Conservation (phyloP, 345 rosid species). For the Camelina neglecta region DNA sequence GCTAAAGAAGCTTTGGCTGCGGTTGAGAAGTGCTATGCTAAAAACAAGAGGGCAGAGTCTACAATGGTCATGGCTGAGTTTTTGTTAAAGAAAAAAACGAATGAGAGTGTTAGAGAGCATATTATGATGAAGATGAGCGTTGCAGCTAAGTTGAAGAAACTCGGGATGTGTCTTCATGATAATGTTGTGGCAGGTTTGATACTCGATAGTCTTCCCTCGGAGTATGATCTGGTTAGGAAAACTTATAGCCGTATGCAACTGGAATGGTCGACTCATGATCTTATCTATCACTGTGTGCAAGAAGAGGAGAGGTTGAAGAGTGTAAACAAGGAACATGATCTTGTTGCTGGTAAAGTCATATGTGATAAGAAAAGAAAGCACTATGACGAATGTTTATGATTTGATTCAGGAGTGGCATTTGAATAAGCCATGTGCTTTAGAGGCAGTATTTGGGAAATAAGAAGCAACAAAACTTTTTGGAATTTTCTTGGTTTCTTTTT, state of each 20-base stretch:
- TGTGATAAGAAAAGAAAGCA: slow-evolving; percentile 13
- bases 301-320: not conserved
- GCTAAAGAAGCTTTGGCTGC: slow-evolving; percentile 20
- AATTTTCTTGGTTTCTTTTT: not conserved
- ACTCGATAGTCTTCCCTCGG: slow-evolving; percentile 25
- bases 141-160: slow-evolving; percentile 31
- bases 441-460: not conserved
- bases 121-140: slow-evolving; percentile 26
- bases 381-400: not conserved
- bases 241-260: not conserved
- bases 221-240: slow-evolving; percentile 10
- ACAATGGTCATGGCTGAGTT: not conserved
- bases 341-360: not conserved
- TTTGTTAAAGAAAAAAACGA: not conserved
- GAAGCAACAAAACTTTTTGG: not conserved
- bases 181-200: not conserved
- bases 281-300: slow-evolving; percentile 26
- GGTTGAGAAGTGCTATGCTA: slow-evolving; percentile 29
- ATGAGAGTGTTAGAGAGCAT: slow-evolving; percentile 33
- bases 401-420: not conserved
- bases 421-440: no score
- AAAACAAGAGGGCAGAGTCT: not conserved
- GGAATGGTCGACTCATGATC: slow-evolving; percentile 37
- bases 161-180: slow-evolving; percentile 15
- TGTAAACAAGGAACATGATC: not conserved